A percentile compares a stretch with the other conserved stretches of the same genome.
Conservation (phyloP, 2,329 filamentous ascomycete species). For the Mycosphaerella sp. region DNA sequence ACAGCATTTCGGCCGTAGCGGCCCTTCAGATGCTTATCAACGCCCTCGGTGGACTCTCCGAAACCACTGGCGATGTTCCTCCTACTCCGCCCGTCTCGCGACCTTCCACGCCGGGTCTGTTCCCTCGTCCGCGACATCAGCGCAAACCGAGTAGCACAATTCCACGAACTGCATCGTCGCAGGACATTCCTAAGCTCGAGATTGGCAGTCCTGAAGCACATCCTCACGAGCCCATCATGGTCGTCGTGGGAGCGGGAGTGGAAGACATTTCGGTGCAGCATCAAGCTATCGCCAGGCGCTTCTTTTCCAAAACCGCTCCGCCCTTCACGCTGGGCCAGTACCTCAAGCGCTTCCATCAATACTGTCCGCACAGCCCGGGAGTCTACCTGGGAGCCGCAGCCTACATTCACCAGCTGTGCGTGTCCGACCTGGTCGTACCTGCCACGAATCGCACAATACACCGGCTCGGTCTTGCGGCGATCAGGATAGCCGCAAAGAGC, state of each 20-base stretch:
- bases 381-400: conserved; percentile 85
- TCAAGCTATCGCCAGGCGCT: conserved; percentile 80
- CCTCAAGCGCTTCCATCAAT: conserved; percentile 76
- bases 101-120: conserved; percentile 52
- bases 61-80: conserved; percentile 69
- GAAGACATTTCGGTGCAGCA: conserved; percentile 72
- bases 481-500: conserved; percentile 87
- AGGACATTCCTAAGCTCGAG: conserved; percentile 40
- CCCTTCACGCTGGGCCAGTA: conserved; percentile 80
- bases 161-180: conserved; percentile 37
- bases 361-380: conserved; percentile 87
- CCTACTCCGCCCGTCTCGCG: conserved; percentile 66
- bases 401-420: conserved; percentile 78
- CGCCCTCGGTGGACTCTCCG: conserved; percentile 53
- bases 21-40: conserved; percentile 75
- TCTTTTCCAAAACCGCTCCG: conserved; percentile 83
- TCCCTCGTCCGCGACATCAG: conserved; percentile 4
- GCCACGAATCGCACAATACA: conserved; percentile 82
- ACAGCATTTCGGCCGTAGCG: conserved; percentile 62
- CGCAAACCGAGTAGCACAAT: conserved; percentile 12
- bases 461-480: conserved; percentile 72
- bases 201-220: conserved; percentile 45
- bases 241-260: conserved; percentile 54
- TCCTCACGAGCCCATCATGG: conserved; percentile 42
- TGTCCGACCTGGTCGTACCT: conserved; percentile 65